Evolutionary conservation across 495 filamentous ascomycete genomes (phyloP).

Genomic region (Hypoxylon rickii): DNA sequence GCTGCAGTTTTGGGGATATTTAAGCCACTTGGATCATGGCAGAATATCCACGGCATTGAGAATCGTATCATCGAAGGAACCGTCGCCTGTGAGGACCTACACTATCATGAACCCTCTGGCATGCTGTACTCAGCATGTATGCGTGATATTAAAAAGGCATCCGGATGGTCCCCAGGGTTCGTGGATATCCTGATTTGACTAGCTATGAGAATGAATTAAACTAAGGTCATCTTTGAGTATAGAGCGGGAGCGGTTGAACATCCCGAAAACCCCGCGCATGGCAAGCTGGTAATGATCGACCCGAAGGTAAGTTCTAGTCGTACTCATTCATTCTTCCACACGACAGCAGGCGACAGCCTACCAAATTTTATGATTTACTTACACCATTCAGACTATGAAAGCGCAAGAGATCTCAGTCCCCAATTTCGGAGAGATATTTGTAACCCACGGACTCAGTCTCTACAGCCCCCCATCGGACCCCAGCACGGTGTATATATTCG

Average conservation of each 20-base stretch:
- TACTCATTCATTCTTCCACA: not conserved
- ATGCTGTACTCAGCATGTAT: slow-evolving; percentile 63
- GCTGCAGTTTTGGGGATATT: slow-evolving; percentile 40
- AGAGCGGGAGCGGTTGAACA: slow-evolving; percentile 16
- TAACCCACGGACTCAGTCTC: slow-evolving; percentile 66
- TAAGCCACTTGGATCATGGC: slow-evolving; percentile 30
- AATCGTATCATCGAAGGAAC: slow-evolving; percentile 54
- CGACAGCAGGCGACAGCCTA: not conserved
- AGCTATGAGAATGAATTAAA: too few relatives aligned
- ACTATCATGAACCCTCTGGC: slow-evolving; percentile 55
- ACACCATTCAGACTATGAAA: slow-evolving; percentile 51
- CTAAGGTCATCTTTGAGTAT: too few relatives aligned
- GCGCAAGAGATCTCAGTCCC: slow-evolving; percentile 53
- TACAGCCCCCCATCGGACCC: slow-evolving; percentile 49
- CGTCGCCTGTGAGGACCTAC: slow-evolving; percentile 62
- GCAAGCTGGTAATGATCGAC: slow-evolving; percentile 50
- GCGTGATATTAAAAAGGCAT: slow-evolving; percentile 48
- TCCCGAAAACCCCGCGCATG: slow-evolving; percentile 17
- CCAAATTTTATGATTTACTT: not conserved
- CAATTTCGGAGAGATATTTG: slow-evolving; percentile 58
- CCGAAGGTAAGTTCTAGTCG: slow-evolving; percentile 45
- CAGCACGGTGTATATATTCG: slow-evolving; percentile 62
- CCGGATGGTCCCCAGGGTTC: slow-evolving; percentile 61
- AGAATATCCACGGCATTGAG: slow-evolving; percentile 44
- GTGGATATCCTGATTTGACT: not conserved